phyloP scores from a whole-genome alignment of 139 green algal genomes.

The Eudorina sp. region DNA sequence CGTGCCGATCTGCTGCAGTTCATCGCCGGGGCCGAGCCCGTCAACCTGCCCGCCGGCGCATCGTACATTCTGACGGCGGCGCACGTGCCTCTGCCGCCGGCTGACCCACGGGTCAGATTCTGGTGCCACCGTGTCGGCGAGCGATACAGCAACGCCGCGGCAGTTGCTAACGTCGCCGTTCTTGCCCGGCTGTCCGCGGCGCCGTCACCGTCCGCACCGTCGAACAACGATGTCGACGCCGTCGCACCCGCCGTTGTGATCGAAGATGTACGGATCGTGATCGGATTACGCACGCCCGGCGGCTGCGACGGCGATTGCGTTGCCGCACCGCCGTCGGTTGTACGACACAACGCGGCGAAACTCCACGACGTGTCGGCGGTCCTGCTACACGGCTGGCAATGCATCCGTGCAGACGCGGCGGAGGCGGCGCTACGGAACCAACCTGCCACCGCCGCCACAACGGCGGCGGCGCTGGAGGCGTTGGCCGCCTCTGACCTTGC shows the following conservation, averaged over 20 bases:
- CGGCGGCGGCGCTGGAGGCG: conserved; percentile 18
- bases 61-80: conserved; percentile 1
- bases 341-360: not conserved
- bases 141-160: conserved; percentile 65
- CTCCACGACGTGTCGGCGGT: not conserved
- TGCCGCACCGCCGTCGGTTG: not conserved
- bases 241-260: not conserved
- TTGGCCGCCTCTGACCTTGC: conserved; percentile 32
- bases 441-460: not conserved
- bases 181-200: not conserved
- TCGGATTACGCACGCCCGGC: conserved; percentile 7
- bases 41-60: not conserved
- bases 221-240: not conserved
- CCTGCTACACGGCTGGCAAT: conserved; percentile 46
- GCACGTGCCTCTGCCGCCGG: conserved; percentile 10
- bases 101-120: conserved; percentile 50
- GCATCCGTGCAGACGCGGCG: not conserved
- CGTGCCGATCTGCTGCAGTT: not conserved
- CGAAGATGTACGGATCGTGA: not conserved
- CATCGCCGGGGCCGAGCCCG: not conserved
- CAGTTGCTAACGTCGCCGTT: conserved; percentile 68
- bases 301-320: not conserved
- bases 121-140: conserved; percentile 62
- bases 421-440: conserved; percentile 34
- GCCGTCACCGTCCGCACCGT: not conserved